Percentiles rank a stretch among this genome's conserved stretches.
Evolutionary conservation across 148 eudicot genomes (phyloP).

Genomic region (Bassia scoparia): DNA sequence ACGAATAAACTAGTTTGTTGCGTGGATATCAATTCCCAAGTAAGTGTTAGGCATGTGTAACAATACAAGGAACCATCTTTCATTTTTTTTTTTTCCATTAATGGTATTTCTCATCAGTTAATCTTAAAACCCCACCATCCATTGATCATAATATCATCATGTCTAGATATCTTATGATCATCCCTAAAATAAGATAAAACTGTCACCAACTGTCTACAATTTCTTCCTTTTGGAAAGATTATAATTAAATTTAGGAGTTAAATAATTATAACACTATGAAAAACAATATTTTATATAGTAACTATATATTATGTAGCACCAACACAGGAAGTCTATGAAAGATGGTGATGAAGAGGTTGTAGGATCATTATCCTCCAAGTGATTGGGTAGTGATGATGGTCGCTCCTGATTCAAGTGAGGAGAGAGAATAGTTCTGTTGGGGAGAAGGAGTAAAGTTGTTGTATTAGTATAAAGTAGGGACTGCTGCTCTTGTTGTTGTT

Average conservation of each 20-base stretch:
- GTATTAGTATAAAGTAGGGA: constrained; percentile 16
- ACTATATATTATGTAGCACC: constrained; percentile 54
- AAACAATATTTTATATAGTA: no score
- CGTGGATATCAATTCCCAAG: no score
- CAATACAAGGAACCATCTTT: constrained; percentile 14
- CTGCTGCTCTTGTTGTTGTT: constrained; percentile 18
- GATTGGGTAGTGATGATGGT: constrained; percentile 5
- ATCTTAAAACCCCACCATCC: constrained; percentile 19
- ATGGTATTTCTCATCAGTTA: constrained; percentile 30
- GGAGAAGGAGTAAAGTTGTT: constrained; percentile 16
- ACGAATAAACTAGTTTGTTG: no score
- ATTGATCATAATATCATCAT: neutral
- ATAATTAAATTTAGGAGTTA: neutral
- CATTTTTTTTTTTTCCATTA: constrained; percentile 26
- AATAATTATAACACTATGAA: neutral
- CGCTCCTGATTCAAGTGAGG: constrained; percentile 18
- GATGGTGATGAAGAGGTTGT: constrained; percentile 34
- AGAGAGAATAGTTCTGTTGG: constrained; percentile 28
- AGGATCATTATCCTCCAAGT: constrained; percentile 1
- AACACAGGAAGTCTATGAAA: constrained; percentile 86
- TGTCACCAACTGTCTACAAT: constrained; percentile 4
- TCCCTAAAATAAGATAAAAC: no score
- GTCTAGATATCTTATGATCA: neutral
- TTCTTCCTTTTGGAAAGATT: neutral
- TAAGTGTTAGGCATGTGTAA: constrained; percentile 19